Evolutionary conservation across 2,329 filamentous ascomycete genomes (phyloP), one percentile per base, ranked within the genome.

Genomic region (Dothideomycetes sp.): DNA sequence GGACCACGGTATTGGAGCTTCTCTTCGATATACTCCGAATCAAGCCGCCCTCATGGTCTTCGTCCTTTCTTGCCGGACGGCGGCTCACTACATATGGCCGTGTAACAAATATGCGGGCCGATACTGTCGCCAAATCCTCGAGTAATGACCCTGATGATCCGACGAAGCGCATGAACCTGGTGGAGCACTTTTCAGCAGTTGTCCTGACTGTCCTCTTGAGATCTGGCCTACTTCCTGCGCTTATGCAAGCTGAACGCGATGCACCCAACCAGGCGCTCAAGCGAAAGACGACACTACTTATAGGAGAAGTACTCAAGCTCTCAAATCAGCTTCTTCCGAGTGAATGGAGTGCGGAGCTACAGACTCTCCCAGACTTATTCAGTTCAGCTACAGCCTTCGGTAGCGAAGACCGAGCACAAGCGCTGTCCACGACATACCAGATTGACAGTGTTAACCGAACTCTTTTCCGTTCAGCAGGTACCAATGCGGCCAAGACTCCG

Each of bases 381-480:
- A 72, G 80, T 5, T 77, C 80, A 0, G 86, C 88, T 4, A 73
- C 84, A 2, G 73, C 78, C 24, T 85, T 88, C 50, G 68, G 75
- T 16, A 70, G 77, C 15, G 77, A 88, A 19, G 73, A 78, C 17
- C 79, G 85, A 40, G 88, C 88, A 49, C 70, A 83, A 41, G 86
- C 89, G 5, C 88, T 86, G 5, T 81, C 86, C 5, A 93, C 93
- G 14, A 85, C 98, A 10, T 98, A 96, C 54, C 91, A 96, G 57
- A 94, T 98, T 39, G 94, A 94, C 63, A 95, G 89, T 56, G 87
- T 98, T 49, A 98, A 89, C 58, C 78, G 86, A 46, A 96, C 88
- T 0, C 65, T 98, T 11, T 93, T 93, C 55, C 75, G 87, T 42
- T 93, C 85, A 35, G 49, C 51, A 16, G 41, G 41, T n/a, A 33